phyloP scores from a whole-genome alignment of 2,329 filamentous ascomycete species.

The Calonectria crousiana region DNA sequence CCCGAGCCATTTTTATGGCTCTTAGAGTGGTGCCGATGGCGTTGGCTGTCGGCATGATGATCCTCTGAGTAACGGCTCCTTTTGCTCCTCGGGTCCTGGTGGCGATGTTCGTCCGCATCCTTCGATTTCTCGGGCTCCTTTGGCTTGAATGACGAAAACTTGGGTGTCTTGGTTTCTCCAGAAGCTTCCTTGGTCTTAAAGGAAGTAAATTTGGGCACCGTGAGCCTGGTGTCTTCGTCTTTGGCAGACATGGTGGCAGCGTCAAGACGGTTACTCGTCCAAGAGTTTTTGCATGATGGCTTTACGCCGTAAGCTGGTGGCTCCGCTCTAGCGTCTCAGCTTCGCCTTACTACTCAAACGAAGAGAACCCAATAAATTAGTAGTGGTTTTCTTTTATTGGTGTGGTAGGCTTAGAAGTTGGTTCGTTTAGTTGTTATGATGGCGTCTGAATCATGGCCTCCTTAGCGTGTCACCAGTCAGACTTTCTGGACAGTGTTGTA shows the following conservation, averaged over 20 bases:
- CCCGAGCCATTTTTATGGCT: constrained; percentile 31
- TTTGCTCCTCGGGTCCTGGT: constrained; percentile 36
- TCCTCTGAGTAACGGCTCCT: constrained; percentile 37
- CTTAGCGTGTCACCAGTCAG: background rate
- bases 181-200: constrained; percentile 64
- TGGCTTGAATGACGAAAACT: constrained; percentile 79
- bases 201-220: constrained; percentile 78
- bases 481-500: background rate
- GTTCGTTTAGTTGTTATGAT: constrained; percentile 3
- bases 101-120: constrained; percentile 32
- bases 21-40: constrained; percentile 33
- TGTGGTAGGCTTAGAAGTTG: background rate
- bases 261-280: constrained; percentile 4
- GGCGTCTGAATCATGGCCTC: background rate
- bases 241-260: constrained; percentile 43
- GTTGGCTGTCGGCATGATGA: constrained; percentile 32
- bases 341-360: background rate
- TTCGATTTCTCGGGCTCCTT: constrained; percentile 51
- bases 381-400: background rate
- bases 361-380: too few relatives aligned
- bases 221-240: constrained; percentile 37
- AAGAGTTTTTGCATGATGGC: constrained; percentile 26
- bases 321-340: background rate
- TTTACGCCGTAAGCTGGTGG: background rate
- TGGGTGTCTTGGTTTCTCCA: constrained; percentile 60